Evolutionary conservation across 2,329 filamentous ascomycete species (phyloP), one percentile per base, ranked within the genome.

Genomic region (Botrytis pseudocinerea): DNA sequence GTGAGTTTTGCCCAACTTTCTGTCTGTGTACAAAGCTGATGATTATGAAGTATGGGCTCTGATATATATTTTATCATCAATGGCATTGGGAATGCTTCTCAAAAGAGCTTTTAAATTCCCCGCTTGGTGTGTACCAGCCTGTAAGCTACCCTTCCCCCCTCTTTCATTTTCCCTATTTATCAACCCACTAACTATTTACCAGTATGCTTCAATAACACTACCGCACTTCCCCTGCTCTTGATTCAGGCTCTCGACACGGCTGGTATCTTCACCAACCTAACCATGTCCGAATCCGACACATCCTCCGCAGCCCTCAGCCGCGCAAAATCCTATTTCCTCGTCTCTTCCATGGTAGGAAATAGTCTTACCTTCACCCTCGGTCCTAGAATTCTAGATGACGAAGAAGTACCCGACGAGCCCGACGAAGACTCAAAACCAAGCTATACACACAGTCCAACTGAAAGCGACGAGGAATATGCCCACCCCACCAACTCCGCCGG

Each of bases 361-460:
- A 88, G 86, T 70, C 81, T 92, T 74, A 91, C 89, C 0, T 92
- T 92, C 79, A 88, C 88, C 0, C 81, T 92, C 4, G 90, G 89
- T 0, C 89, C 90, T 0, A 83, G 85, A 25, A 82, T 92, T 51
- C 83, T 92, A 59, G 86, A 87, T 74, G 80, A 79, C 0, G 82
- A 83, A 74, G 79, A 83, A 72, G 79, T 78, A 1, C 82, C 83
- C 0, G 80, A 83, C 10, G 35, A 59, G 10, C 74, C 80, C 5
- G 76, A 79, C 18, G 77, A 79, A 16, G 76, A 80, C 1, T 54
- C 63, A 28, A 48, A 61, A 69, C n/a, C 66, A 57, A 61, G 32
- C 4, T 12, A 44, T 25, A 44, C n/a, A 28, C 40, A 28, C 48
- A 69, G 40, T 32, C 9, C 63, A 40, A 57, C 38, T 14, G 75